Evolutionary conservation across 306 rosid genomes (phyloP), one percentile per base, ranked within the genome.

Genomic region (Astragalus glycyphyllos): DNA sequence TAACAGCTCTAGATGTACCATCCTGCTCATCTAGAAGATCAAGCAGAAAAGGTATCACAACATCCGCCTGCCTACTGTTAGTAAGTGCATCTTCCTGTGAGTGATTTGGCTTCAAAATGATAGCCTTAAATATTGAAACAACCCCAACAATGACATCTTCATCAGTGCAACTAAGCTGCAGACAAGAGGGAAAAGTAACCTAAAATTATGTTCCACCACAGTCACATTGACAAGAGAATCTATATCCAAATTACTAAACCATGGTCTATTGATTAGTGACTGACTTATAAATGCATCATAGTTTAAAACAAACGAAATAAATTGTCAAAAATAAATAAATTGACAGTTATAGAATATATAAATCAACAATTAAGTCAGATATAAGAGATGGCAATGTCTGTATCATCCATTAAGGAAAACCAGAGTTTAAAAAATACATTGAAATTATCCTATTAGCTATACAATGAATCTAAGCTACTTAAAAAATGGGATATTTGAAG

Each of bases 11-110:
- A 57, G 96, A 82, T 2, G 88, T 75, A 56, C 88, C 88, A 79
- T 90, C 98, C 71, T 66, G 89, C 86, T 93, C 98, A 57, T 90
- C 92, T 6, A 93, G 87, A 83, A 93, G 86, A 69, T 78, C 79
- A 76, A 93, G 89, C 76, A 93, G 71, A 79, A 81, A 63, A 15
- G 90, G 88, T 2, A 90, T 78, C 57, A 88, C 84, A 69, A 54
- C 63, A 69, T 88, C 91, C 64, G 68, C 85, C 78, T 83, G 84
- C 67, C 82, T 65, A 23, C 49, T 72, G 46, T 88, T 82, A 17
- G 59, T 31, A n/a, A 76, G 65, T 73, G 79, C 64, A 66, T 72
- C 85, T 84, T 83, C 90, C 53, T 85, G 67, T 20, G 84, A 79
- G 67, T 54, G 29, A 72, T 75, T 74, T 78, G 90, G 85, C 69